These are phyloP conservation scores for Candida alai DNA, from an alignment of 805 yeast species.

Conservation along the genomic window DNA sequence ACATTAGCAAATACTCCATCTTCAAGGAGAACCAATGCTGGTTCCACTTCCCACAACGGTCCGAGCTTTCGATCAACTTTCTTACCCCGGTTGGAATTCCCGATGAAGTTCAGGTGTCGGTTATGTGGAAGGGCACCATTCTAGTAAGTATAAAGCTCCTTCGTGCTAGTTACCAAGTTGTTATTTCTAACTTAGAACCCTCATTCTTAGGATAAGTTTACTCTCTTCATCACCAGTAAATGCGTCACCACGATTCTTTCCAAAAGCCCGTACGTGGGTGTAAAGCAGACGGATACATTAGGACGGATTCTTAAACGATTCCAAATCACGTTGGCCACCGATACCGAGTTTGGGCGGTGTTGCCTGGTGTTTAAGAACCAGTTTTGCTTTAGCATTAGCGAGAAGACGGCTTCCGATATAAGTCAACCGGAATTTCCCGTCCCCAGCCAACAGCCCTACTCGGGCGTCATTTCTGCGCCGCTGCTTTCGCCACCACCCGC, in stretches of 20 bases:
- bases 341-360: constrained; percentile 13
- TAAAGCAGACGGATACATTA: constrained; percentile 19
- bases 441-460: background rate
- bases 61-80: constrained; percentile 19
- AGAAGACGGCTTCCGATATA: background rate
- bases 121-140: constrained; percentile 19
- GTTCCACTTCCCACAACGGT: constrained; percentile 30
- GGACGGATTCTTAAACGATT: constrained; percentile 23
- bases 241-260: constrained; percentile 15
- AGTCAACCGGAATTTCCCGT: background rate
- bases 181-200: background rate
- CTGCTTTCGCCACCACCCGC: background rate
- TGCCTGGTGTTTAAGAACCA: constrained; percentile 2
- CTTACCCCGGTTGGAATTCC: constrained; percentile 7
- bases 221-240: constrained; percentile 1
- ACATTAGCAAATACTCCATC: constrained; percentile 10
- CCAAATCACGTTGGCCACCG: constrained; percentile 22
- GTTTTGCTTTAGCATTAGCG: background rate
- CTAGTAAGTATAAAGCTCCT: constrained; percentile 13
- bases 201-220: constrained; percentile 5
- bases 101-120: constrained; percentile 7
- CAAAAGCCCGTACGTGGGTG: constrained; percentile 26
- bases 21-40: constrained; percentile 14
- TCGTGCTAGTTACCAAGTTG: background rate
- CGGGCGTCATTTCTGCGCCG: background rate